phyloP scores from a whole-genome alignment of 2,329 filamentous ascomycete species.

The Daldinia sp. region DNA sequence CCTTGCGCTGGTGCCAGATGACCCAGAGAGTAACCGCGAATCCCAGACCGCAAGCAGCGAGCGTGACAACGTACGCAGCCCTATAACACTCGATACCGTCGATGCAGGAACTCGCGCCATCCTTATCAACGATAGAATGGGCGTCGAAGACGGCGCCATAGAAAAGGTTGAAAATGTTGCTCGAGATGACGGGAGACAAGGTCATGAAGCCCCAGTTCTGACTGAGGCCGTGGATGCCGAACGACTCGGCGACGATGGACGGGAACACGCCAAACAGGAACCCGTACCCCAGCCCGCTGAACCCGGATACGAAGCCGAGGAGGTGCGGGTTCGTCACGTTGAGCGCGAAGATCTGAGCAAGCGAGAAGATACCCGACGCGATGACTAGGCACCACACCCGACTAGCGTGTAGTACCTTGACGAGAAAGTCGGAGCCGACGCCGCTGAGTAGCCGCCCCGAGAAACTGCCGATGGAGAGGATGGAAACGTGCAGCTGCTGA shows the following conservation, averaged over 20 bases:
- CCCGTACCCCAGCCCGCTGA: conserved; percentile 91
- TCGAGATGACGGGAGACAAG: conserved; percentile 85
- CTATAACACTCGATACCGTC: conserved; percentile 86
- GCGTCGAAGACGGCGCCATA: conserved; percentile 87
- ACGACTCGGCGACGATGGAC: conserved; percentile 87
- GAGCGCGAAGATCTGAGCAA: conserved; percentile 82
- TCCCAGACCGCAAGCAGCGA: conserved; percentile 77
- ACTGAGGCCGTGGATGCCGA: conserved; percentile 87
- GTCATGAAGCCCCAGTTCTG: conserved; percentile 99
- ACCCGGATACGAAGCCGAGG: conserved; percentile 80
- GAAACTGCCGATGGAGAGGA: conserved; percentile 91
- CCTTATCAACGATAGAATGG: conserved; percentile 76
- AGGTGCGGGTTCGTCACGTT: conserved; percentile 80
- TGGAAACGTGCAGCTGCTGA: conserved; percentile 93
- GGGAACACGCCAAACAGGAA: conserved; percentile 95
- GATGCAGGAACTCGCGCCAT: conserved; percentile 79
- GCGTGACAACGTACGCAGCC: conserved; percentile 82
- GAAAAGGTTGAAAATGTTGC: conserved; percentile 91
- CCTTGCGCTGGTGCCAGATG: conserved; percentile 69
- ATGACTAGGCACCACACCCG: conserved; percentile 91
- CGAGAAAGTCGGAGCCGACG: conserved; percentile 90
- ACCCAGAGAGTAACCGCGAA: conserved; percentile 77
- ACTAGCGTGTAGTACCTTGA: conserved; percentile 82
- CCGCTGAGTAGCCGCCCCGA: conserved; percentile 82
- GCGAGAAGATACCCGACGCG: conserved; percentile 80